Percentiles rank a stretch among this genome's conserved stretches.
Conservation (phyloP, 2,329 filamentous ascomycete species). For the Cladophialophora carrionii region DNA sequence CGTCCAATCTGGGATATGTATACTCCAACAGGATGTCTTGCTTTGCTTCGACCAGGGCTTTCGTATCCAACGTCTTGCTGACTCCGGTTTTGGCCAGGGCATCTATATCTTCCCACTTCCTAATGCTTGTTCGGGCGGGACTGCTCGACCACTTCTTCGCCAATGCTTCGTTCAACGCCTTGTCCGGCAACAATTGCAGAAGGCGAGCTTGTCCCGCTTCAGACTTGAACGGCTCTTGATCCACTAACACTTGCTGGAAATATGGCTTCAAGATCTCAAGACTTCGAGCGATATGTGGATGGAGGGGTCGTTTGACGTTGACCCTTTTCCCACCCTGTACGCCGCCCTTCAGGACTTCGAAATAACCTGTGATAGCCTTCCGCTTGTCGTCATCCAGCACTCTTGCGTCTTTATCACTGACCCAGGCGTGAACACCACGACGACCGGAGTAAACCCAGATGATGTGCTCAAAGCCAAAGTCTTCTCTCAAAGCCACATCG, state of each 20-base stretch:
- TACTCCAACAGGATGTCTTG: slow-evolving; percentile 97
- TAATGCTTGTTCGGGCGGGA: slow-evolving; percentile 72
- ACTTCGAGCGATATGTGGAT: slow-evolving; percentile 86
- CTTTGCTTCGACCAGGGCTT: slow-evolving; percentile 80
- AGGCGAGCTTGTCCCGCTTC: slow-evolving; percentile 74
- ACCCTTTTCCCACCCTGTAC: slow-evolving; percentile 84
- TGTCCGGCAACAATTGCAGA: slow-evolving; percentile 82
- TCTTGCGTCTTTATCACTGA: slow-evolving; percentile 87
- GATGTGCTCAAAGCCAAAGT: slow-evolving; percentile 96
- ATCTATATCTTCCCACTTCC: slow-evolving; percentile 96
- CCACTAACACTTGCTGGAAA: slow-evolving; percentile 81
- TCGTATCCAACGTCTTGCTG: slow-evolving; percentile 71
- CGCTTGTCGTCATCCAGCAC: slow-evolving; percentile 83
- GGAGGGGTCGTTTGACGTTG: slow-evolving; percentile 79
- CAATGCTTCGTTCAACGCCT: slow-evolving; percentile 73
- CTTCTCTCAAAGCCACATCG: slow-evolving; percentile 81
- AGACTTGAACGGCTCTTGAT: slow-evolving; percentile 82
- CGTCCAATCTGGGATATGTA: slow-evolving; percentile 94
- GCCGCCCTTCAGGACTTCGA: slow-evolving; percentile 87
- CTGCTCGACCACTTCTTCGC: slow-evolving; percentile 89
- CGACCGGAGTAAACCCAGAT: slow-evolving; percentile 98
- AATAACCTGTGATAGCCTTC: slow-evolving; percentile 81
- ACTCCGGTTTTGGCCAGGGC: slow-evolving; percentile 75
- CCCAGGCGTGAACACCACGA: slow-evolving; percentile 96
- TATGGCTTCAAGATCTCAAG: slow-evolving; percentile 80